phyloP scores from a whole-genome alignment of 768 basidiomycete genomes.

The Pleurotus pulmonarius region DNA sequence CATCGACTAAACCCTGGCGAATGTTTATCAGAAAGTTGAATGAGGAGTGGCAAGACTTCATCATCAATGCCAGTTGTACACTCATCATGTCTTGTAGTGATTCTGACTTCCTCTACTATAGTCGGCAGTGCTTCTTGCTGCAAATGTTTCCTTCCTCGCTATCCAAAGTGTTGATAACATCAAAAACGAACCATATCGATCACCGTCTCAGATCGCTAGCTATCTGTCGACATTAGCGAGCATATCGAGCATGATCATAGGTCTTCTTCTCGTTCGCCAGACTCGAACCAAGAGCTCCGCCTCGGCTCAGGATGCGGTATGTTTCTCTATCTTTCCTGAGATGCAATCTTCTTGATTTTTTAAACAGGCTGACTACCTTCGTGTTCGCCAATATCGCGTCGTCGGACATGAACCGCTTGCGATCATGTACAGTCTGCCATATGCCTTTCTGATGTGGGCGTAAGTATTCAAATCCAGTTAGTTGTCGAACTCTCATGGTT shows the following conservation, averaged over 20 bases:
- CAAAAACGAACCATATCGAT: conserved; percentile 10
- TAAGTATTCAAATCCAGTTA: conserved; percentile 15
- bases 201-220: conserved; percentile 31
- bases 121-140: conserved; percentile 45
- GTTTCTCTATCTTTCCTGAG: conserved; percentile 1
- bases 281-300: conserved; percentile 27
- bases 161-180: conserved; percentile 33
- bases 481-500: neutral
- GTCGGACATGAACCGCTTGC: conserved; percentile 28
- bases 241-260: conserved; percentile 38
- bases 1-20: conserved; percentile 32
- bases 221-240: conserved; percentile 41
- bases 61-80: conserved; percentile 33
- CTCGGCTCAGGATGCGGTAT: conserved; percentile 28
- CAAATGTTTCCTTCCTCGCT: conserved; percentile 45
- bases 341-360: no score
- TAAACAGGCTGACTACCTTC: conserved; percentile 1
- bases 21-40: conserved; percentile 31
- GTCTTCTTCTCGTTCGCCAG: conserved; percentile 39
- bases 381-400: conserved; percentile 2
- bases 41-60: conserved; percentile 36
- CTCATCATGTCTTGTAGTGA: neutral
- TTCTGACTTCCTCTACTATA: conserved; percentile 13
- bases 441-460: conserved; percentile 36
- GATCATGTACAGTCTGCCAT: conserved; percentile 35